A percentile compares a stretch with the other conserved stretches of the same genome.
Conservation (phyloP, 2,329 filamentous ascomycete genomes). For the Trichoderma sp. region DNA sequence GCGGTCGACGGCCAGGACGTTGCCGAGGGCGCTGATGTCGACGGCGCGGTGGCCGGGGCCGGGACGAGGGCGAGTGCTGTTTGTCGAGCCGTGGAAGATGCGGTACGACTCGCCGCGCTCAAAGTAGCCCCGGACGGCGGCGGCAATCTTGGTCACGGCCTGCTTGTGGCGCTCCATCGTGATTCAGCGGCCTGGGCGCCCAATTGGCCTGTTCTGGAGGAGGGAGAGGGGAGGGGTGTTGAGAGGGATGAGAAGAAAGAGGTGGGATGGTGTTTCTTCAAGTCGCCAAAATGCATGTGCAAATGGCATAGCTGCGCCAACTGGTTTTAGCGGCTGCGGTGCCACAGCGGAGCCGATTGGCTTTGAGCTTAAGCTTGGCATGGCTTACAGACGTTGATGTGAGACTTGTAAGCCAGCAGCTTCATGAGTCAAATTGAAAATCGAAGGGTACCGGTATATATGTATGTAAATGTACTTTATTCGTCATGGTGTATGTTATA, state of each 20-base stretch:
- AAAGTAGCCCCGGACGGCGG: constrained; percentile 54
- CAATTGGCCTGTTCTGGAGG: background rate
- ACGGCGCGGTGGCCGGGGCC: constrained; percentile 45
- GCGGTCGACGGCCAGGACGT: constrained; percentile 67
- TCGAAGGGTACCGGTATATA: background rate
- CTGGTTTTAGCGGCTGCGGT: background rate
- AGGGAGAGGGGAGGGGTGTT: background rate
- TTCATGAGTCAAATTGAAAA: background rate
- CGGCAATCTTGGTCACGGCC: constrained; percentile 53
- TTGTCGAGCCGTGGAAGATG: constrained; percentile 78
- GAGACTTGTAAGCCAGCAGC: background rate
- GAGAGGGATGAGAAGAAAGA: background rate
- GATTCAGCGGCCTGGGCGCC: background rate
- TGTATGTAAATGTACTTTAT: background rate
- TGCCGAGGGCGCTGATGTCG: constrained; percentile 66
- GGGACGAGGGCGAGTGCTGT: constrained; percentile 65
- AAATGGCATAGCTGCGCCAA: background rate
- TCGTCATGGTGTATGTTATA: background rate
- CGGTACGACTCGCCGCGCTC: constrained; percentile 63
- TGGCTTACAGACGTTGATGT: background rate
- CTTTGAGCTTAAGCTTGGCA: background rate
- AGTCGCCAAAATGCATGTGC: background rate
- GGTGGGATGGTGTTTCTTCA: background rate
- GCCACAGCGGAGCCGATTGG: background rate
- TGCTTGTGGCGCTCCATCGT: constrained; percentile 57